Evolutionary conservation across 805 yeast species (phyloP), one percentile per base, ranked within the genome.

Genomic region (Clavispora carvajalis): DNA sequence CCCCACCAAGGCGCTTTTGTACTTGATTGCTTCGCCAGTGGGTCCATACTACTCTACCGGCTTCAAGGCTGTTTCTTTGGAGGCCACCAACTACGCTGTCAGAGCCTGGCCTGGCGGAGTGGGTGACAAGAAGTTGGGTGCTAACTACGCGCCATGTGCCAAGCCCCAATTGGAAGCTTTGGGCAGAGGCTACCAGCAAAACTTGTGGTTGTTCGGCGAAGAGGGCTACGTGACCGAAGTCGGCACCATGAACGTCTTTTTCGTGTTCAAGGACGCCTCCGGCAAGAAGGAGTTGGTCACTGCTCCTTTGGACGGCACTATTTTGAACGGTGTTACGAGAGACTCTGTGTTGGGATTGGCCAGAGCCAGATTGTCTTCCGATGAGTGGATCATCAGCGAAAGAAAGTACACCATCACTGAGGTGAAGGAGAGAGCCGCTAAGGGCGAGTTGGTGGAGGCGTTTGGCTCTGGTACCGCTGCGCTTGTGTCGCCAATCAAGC

Each of bases 21-120:
- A 69, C 60, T 88, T 90, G 34, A 90, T 91, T 62, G 84, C 91
- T 33, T 87, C 96, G 13, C 98, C 98, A 22, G 98, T 91, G 22
- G 98, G 98, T 37, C 97, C 98, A 19, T 93, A 91, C 76, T 88
- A 49, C 39, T 44, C 53, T 57, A 85, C 96, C 15, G 97, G 98
- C 15, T 91, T 91, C 80, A 89, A 90, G 69, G 96, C 98, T 31
- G 96, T 93, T 40, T 74, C 79, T 46, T 76, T 93, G 49, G 96
- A 91, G 69, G 97, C 98, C 51, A 90, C 96, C 25, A 95, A 88
- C 60, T 81, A 86, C 54, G 96, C 96, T 37, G 90, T 90, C 24
- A 85, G 99, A 72, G 98, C 99, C 22, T 91, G 98, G 98, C 98
- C 98, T 60, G 96, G 96, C 58, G 99, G 98, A 65, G 89, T 81